Evolutionary conservation across 108 stramenopile species (phyloP), one percentile per base, ranked within the genome.

Genomic region (Conticribra weissflogii): DNA sequence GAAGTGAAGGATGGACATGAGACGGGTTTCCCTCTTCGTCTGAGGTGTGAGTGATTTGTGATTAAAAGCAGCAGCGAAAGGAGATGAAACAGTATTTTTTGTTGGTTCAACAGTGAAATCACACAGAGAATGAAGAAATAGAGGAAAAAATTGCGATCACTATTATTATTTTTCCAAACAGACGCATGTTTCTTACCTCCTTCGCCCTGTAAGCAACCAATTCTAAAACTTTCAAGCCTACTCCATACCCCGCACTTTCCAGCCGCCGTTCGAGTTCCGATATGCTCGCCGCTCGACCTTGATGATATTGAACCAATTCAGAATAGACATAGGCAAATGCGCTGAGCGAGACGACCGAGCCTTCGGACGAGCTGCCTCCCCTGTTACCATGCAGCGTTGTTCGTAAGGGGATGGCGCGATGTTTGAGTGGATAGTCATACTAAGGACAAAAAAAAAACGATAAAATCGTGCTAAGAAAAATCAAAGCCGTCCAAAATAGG

Each of bases 261-360:
- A 98, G 81, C 45, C 92, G 83, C 34, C 90, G 75, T 81, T 98
- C 97, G 51, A 98, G 83, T 67, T 96, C 96, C 16, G 87, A 86
- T 58, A 97, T 92, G 49, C 88, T 90, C 32, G 85, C 81, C n/a
- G 95, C 96, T 16, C 94, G 85, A 51, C 80, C 85, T 70, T 97
- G 95, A 78, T 94, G 91, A 82, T 97, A 95, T 78, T 98, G 96
- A 8, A 98, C 98, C 71, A 98, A 81, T 77, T 98, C 98, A 0
- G 91, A 92, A 66, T 95, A 97, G 7, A 98, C 77, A 78, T 96
- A 96, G 45, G 92, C 90, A 85, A 97, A 98, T 31, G 93, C 85
- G 57, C 91, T 93, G 36, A 97, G 82, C 29, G 93, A 93, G 16
- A 97, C 96, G 19, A 50, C 67, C 16, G 72, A 63, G 41, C 46